Evolutionary conservation across 768 basidiomycete genomes (phyloP), one percentile per base, ranked within the genome.

Genomic region (Hericium erinaceus): DNA sequence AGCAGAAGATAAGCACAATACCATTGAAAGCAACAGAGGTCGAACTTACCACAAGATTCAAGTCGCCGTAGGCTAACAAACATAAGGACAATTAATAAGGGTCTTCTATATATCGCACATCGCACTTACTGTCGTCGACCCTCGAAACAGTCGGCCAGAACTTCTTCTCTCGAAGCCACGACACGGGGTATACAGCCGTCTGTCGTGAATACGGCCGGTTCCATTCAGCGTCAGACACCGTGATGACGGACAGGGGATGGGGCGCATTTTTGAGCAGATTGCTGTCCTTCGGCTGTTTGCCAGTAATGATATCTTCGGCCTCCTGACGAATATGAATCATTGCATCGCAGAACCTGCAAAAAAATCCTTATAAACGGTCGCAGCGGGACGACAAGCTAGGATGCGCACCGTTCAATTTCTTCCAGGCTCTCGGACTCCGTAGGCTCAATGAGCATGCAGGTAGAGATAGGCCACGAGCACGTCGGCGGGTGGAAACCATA

Each of bases 401-500:
- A 49, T 9, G 22, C 73, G 50, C 60, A 89, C 84, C 87, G 81
- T 66, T 98, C 92, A 54, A 98, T 81, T 70, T 98, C 95, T 60
- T 94, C 89, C 28, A 97, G 77, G 0, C 90, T 84, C 73, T 98
- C 95, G 0, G 92, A 95, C 71, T 98, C 95, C 2, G 95, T 98
- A 6, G 95, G 95, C 72, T 98, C 95, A 61, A 98, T 97, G 54
- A 97, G 79, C 92, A 97, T 97, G 66, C 90, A 95, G 1, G 95
- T 97, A 18, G 92, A 86, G 61, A 91, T 94, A 6, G 97, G 97
- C 97, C 97, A 98, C 6, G 94, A 94, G 71, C 93, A 95, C 4
- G 97, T 99, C 2, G 97, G 97, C 44, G 93, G 94, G 68, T 97
- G 93, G 79, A 97, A 90, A 57, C 93, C 92, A 65, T 87, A 94